These are phyloP conservation scores for Aspergillus sp. DNA, from an alignment of 2,329 filamentous ascomycete species.

Conservation along the genomic window DNA sequence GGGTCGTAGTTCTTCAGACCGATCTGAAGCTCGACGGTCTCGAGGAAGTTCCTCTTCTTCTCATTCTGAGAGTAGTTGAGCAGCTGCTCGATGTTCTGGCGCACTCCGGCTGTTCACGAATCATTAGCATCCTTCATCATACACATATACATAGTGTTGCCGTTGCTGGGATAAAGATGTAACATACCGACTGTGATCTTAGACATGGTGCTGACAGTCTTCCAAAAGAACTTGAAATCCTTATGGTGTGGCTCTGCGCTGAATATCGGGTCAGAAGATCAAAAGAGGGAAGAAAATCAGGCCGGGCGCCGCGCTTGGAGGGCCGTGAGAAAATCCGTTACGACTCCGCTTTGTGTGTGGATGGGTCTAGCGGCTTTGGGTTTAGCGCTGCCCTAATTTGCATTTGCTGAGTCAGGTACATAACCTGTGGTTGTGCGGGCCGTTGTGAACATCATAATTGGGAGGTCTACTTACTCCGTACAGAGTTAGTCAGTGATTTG, in stretches of 20 bases:
- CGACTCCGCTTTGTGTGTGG: constrained; percentile 43
- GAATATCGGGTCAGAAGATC: constrained; percentile 33
- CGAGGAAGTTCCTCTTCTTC: constrained; percentile 98
- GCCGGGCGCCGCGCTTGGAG: constrained; percentile 4
- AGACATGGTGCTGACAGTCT: constrained; percentile 70
- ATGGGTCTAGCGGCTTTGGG: constrained; percentile 26
- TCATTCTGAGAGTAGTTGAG: constrained; percentile 92
- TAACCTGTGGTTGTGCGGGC: no score
- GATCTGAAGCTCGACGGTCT: constrained; percentile 82
- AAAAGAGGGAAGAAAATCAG: constrained; percentile 25
- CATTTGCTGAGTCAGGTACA: neutral
- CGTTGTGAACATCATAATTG: no score
- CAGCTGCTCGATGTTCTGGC: constrained; percentile 88
- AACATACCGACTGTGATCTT: constrained; percentile 61
- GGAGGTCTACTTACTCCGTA: no score
- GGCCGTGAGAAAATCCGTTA: constrained; percentile 32
- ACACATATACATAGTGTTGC: no score
- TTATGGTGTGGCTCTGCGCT: constrained; percentile 71
- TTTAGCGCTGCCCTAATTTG: constrained; percentile 29
- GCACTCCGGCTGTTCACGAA: constrained; percentile 73
- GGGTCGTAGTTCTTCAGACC: constrained; percentile 99
- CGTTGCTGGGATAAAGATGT: no score
- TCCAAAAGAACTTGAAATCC: constrained; percentile 71
- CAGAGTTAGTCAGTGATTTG: no score
- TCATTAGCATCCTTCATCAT: neutral